Evolutionary conservation across 164 flowering plant species (phyloP), one percentile per base, ranked within the genome.

Genomic region (Akebia trifoliata): DNA sequence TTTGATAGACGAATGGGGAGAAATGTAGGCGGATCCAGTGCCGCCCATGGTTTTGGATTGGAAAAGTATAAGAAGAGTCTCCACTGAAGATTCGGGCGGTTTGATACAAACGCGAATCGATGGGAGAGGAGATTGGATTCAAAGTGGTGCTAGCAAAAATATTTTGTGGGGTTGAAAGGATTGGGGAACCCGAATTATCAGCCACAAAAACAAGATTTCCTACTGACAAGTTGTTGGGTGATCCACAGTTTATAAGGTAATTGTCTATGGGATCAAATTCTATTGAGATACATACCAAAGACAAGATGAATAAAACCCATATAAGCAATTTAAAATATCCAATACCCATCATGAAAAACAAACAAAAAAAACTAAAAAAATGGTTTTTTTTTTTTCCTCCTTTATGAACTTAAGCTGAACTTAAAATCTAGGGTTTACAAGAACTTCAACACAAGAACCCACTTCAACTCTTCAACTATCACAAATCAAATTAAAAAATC

Each of bases 21-120:
- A 87, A 85, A 56, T 81, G 76, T 6, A 87, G 82, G 15, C 95
- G 83, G 62, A 87, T 79, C 90, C 92, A 85, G 63, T 82, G 81
- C 46, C 92, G 69, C 17, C 87, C 87, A 0, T 11, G 30, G 15
- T 66, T 71, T 14, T 40, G 43, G 35, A 87, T 77, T 0, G 77
- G 36, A 54, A 85, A 78, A 0, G 72, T 77, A 65, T 76, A 83
- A 57, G 50, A 67, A 0, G 91, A 72, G 35, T 70, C 34, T 26
- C 59, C 69, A 24, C 72, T 63, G 39, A 87, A 76, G 42, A 85
- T 66, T 65, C 84, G 70, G 0, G 95, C 95, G 0, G 91, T 82
- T 44, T 74, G 72, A 61, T 74, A 81, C 8, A 86, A 69, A 10
- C 34, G 54, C 3, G 70, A 73, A 61, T 71, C 58, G 1, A 59